These are phyloP conservation scores for Apiospora saccharicola DNA, from an alignment of 2,329 filamentous ascomycete genomes.

Conservation along the genomic window DNA sequence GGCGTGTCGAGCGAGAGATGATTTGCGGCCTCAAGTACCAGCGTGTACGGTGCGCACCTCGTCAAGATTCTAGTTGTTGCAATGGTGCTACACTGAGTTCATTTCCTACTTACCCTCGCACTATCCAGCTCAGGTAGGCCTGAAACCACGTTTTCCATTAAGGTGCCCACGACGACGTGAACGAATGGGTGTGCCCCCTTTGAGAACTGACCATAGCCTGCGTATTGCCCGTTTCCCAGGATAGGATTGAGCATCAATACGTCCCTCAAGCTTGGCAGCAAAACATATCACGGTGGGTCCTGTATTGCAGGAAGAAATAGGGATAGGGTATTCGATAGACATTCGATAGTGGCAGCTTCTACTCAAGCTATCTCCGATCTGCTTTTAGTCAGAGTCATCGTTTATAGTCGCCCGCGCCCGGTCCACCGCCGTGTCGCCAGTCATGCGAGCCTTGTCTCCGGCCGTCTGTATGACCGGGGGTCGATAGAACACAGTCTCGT, in stretches of 20 bases:
- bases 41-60: too few species aligned
- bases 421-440: conserved; percentile 66
- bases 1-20: too few species aligned
- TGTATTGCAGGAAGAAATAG: neutral
- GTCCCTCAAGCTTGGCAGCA: neutral
- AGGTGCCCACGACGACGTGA: too few species aligned
- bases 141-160: too few species aligned
- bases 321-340: neutral
- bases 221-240: neutral
- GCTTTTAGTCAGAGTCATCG: conserved; percentile 63
- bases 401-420: conserved; percentile 65
- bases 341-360: neutral
- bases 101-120: too few species aligned
- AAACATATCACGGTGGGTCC: neutral
- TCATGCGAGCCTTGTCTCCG: conserved; percentile 48
- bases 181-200: too few species aligned
- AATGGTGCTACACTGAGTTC: too few species aligned
- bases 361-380: neutral
- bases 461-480: conserved; percentile 63
- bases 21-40: too few species aligned
- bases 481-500: conserved; percentile 73
- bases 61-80: too few species aligned
- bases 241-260: neutral
- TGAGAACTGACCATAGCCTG: too few species aligned
- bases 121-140: too few species aligned